These are phyloP conservation scores for Cryptococcus amylolentus DNA, from an alignment of 1,284 basidiomycete species.

Conservation along the genomic window DNA sequence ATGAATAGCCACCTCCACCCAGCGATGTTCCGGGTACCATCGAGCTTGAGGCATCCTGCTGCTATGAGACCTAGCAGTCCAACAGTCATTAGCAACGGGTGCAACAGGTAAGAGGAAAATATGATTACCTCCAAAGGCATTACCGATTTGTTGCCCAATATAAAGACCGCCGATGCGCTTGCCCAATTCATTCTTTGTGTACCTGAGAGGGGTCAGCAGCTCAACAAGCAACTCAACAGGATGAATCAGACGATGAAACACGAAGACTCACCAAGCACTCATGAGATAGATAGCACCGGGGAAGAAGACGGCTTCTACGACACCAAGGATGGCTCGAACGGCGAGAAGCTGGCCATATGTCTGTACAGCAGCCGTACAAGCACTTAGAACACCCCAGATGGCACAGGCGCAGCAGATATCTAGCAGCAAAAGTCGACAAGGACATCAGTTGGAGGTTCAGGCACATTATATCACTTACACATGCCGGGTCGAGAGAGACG, in stretches of 20 bases:
- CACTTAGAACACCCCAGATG: slow-evolving; percentile 44
- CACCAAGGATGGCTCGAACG: slow-evolving; percentile 28
- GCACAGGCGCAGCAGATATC: slow-evolving; percentile 31
- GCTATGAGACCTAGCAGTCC: slow-evolving; percentile 26
- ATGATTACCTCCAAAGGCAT: slow-evolving; percentile 31
- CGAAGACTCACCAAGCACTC: slow-evolving; percentile 25
- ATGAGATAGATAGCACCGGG: slow-evolving; percentile 38
- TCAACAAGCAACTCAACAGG: background rate
- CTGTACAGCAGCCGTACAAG: slow-evolving; percentile 34
- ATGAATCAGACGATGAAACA: background rate
- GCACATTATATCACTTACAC: slow-evolving; percentile 23
- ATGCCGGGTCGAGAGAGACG: slow-evolving; percentile 31
- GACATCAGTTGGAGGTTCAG: background rate
- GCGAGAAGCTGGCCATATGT: slow-evolving; percentile 28
- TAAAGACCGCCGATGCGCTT: slow-evolving; percentile 33
- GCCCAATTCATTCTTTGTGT: slow-evolving; percentile 37
- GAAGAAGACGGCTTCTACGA: slow-evolving; percentile 42
- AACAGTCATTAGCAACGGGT: too few relatives aligned
- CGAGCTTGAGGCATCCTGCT: slow-evolving; percentile 33
- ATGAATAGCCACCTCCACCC: slow-evolving; percentile 42
- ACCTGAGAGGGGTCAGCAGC: slow-evolving; percentile 7
- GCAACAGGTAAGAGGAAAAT: too few relatives aligned
- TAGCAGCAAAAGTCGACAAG: background rate
- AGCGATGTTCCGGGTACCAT: slow-evolving; percentile 27
- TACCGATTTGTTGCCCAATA: slow-evolving; percentile 41